Conservation (phyloP, 371 early-diverging fungal species). For the Lichtheimia corymbifera region DNA sequence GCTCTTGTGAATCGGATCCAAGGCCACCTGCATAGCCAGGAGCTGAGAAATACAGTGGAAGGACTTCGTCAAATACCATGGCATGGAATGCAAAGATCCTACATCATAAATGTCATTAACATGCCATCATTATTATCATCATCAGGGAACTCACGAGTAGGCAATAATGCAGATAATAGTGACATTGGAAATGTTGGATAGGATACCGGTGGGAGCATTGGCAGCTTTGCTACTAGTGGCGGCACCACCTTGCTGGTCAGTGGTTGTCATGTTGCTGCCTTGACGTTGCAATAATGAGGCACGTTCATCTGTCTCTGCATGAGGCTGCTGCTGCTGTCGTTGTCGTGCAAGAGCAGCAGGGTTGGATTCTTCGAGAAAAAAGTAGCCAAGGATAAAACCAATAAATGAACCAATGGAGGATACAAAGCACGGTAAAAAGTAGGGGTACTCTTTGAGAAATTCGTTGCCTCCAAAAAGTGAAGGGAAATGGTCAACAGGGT, state of each 20-base stretch:
- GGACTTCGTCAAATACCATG: conserved; percentile 77
- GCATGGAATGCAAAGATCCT: conserved; percentile 65
- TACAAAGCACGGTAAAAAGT: conserved; percentile 85
- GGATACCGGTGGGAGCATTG: not conserved
- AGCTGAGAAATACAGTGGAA: conserved; percentile 63
- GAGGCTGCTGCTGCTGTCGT: not conserved
- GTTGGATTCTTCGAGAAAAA: conserved; percentile 79
- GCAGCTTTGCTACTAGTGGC: not conserved
- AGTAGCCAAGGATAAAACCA: conserved; percentile 68
- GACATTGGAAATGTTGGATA: conserved; percentile 16
- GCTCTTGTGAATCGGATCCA: conserved; percentile 42
- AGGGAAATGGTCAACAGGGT: conserved; percentile 76
- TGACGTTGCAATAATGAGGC: not conserved
- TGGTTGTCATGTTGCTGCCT: conserved; percentile 2
- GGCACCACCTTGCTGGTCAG: not conserved
- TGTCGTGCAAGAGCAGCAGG: conserved; percentile 24
- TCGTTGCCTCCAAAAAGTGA: conserved; percentile 61
- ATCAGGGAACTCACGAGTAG: conserved; percentile 35
- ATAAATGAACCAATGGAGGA: conserved; percentile 63
- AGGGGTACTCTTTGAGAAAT: conserved; percentile 75
- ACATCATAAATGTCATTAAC: not conserved
- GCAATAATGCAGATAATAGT: conserved; percentile 39
- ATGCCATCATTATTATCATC: not conserved
- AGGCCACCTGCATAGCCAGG: conserved; percentile 53
- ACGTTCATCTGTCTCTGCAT: too few relatives aligned